Conservation (phyloP, 345 rosid genomes). For the Mangifera indica region DNA sequence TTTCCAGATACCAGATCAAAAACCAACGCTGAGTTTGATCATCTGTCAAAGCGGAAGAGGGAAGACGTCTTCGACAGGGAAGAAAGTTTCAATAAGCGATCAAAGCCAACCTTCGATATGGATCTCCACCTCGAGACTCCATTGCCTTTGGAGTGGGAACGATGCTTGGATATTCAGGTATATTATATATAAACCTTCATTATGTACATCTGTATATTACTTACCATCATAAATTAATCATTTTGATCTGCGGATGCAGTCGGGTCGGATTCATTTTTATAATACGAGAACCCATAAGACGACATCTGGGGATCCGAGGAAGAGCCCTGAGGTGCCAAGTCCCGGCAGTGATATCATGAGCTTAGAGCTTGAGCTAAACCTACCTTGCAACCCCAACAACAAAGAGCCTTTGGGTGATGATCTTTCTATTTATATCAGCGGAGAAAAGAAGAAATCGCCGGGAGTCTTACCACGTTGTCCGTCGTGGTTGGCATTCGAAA, state of each 20-base stretch:
- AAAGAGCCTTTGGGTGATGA: conserved; percentile 11
- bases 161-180: conserved; percentile 70
- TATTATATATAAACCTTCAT: conserved; percentile 31
- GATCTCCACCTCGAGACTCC: conserved; percentile 56
- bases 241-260: conserved; percentile 35
- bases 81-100: conserved; percentile 26
- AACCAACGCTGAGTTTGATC: conserved; percentile 25
- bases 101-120: conserved; percentile 34
- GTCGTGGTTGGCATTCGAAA: conserved; percentile 51
- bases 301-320: conserved; percentile 52
- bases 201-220: too few relatives aligned
- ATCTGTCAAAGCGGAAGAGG: conserved; percentile 52
- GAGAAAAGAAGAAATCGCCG: conserved; percentile 19
- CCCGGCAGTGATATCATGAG: conserved; percentile 42
- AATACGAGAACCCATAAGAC: conserved; percentile 57
- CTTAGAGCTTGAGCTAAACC: conserved; percentile 78
- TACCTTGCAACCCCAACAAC: conserved; percentile 42
- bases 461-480: conserved; percentile 26
- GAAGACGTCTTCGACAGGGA: conserved; percentile 26
- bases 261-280: conserved; percentile 65
- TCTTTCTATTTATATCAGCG: conserved; percentile 18
- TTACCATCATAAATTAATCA: neutral
- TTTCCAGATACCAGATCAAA: conserved; percentile 31
- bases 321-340: conserved; percentile 28
- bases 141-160: conserved; percentile 53